Evolutionary conservation across 441 rosid genomes (phyloP), one percentile per base, ranked within the genome.

Genomic region (Codiaeum variegatum): DNA sequence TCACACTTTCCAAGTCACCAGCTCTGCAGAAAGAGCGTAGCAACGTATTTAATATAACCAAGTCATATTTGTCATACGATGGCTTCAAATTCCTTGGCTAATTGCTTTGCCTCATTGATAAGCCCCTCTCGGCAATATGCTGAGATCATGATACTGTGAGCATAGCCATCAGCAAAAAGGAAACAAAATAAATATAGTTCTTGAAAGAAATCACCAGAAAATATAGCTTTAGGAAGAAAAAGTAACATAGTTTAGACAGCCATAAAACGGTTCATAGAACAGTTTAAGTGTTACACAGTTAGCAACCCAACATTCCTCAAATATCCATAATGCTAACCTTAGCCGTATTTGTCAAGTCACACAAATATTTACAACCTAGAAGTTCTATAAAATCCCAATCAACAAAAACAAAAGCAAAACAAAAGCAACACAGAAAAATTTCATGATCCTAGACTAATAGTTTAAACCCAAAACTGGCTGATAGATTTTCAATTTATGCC

Each of bases 71-170:
- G 74, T 82, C 77, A 73, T 83, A 86, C 76, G n/a, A 83, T 84
- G 77, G 85, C 75, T 77, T 91, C 94, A 77, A 88, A 88, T 47
- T 93, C 94, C 77, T 73, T 84, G 31, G 97, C 88, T 71, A 91
- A 75, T 63, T 80, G 74, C 76, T 84, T 91, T 75, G 97, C 98
- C 85, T 91, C 96, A 83, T 85, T 88, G 55, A 92, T 81, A 77
- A 73, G 91, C 62, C 84, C 86, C 70, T 70, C 77, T 76, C 94
- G 86, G 73, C 93, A 92, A 76, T 88, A 81, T 73, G 97, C 90
- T 59, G 96, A 83, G 72, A 94, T 92, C 97, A 92, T 92, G 78
- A 92, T 92, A 73, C 99, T 88, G 80, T 90, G 85, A 26, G 97
- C 82, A 84, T 89, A 94, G 73, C 97, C 97, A 87, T 87, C 97